Evolutionary conservation across 768 basidiomycete species (phyloP), one percentile per base, ranked within the genome.

Genomic region (Ramaria rubella): DNA sequence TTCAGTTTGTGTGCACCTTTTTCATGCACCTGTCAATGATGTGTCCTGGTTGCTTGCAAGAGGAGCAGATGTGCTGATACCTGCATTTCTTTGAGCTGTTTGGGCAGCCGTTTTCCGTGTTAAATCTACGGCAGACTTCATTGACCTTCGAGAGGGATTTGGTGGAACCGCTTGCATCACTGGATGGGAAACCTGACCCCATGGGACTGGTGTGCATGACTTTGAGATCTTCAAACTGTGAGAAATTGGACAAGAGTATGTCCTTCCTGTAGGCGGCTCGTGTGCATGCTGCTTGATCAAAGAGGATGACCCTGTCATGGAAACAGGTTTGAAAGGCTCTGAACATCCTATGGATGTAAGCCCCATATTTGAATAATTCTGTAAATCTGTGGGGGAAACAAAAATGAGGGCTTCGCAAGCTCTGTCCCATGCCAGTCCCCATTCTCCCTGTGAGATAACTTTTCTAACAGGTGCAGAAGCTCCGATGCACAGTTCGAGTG

Each of bases 261-360:
- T n/a, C n/a, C n/a, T n/a, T n/a, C n/a, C n/a, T n/a, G n/a, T n/a
- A n/a, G n/a, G n/a, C n/a, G n/a, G n/a, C n/a, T n/a, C n/a, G n/a
- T n/a, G 36, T 62, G 2, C 71, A 48, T 17, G 72, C 55, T 0
- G 68, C 69, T 19, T 61, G 58, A 58, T 77, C 72, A 53, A 61
- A 70, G 4, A 61, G 29, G 54, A 75, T 62, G 61, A 75, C 56
- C 6, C 57, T 19, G 2, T 5, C 5, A 38, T 68, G 68, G 15
- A 34, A 49, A 0, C 54, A 9, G 0, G 19, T 17, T 0, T n/a
- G 3, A 12, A 61, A 42, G 5, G 62, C 27, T 15, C 50, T 24
- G 61, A 73, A 72, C 6, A 67, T 40, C 0, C 49, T 45, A 5
- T 40, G 36, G 54, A 73, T 68, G 36, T 67, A 61, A 3, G 63